A percentile compares a stretch with the other conserved stretches of the same genome.
These are phyloP conservation scores for Penicillium samsonianum DNA, from an alignment of 495 filamentous ascomycete genomes.

Conservation along the genomic window DNA sequence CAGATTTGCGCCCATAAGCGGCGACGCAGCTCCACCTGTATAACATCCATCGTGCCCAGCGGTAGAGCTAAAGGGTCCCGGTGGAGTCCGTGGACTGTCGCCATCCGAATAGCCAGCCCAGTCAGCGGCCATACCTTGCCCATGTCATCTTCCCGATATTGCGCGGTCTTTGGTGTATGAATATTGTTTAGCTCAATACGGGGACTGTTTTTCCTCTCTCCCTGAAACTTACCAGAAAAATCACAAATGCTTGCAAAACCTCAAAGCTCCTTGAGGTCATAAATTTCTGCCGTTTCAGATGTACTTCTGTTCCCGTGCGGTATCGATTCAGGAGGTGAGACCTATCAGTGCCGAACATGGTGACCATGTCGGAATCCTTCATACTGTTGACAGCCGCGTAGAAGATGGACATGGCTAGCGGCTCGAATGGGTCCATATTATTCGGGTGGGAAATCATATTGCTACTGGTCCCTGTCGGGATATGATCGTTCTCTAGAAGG, in stretches of 20 bases:
- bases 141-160: not conserved
- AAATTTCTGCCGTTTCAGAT: not conserved
- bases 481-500: not conserved
- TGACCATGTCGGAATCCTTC: not conserved
- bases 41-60: not conserved
- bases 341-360: not conserved
- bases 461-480: too few relatives aligned
- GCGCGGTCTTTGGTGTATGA: not conserved
- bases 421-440: not conserved
- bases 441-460: not conserved
- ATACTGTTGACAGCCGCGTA: not conserved
- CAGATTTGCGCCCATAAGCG: not conserved
- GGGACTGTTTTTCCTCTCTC: not conserved
- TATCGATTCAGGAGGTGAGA: not conserved
- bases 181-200: not conserved
- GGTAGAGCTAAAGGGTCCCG: not conserved
- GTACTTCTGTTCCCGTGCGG: not conserved
- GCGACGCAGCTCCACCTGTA: not conserved
- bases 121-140: not conserved
- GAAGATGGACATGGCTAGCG: not conserved
- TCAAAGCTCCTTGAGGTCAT: not conserved
- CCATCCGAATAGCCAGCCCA: not conserved
- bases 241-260: not conserved
- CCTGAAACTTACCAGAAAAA: not conserved
- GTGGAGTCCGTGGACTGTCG: not conserved